Base-by-base conservation (phyloP, 2,329 filamentous ascomycete genomes). In the Trichoderma endophyticum region DNA sequence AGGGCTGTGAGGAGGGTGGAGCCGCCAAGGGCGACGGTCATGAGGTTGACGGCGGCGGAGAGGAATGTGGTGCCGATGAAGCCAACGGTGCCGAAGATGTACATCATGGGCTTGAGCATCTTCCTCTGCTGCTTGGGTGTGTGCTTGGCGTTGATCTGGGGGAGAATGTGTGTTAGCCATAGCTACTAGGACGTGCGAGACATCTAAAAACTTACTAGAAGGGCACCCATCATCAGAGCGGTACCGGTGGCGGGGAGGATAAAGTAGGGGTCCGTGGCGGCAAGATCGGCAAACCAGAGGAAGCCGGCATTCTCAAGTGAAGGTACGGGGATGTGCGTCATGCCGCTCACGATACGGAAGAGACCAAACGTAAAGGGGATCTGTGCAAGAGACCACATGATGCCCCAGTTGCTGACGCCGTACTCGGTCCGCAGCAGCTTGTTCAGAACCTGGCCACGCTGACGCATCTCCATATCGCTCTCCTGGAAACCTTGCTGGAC, bases 221-320 rank as follows among this genome's bases (percentile, higher is more conserved):
- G 82, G 65, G 89, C 86, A 32, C 84, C 75, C 75, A 86, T 88
- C 80, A 92, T 86, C 69, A 89, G 78, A 8, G 78, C 80, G 1
- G 90, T 86, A 3, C 90, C 89, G 1, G 86, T 71, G 3, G 89
- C 74, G 2, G 96, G 96, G 36, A 98, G 83, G 54, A 96, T 80
- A 76, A 89, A 95, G 77, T 86, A 91, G 0, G 96, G 95, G 81
- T 99, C 96, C 2, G 88, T 81, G 26, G 90, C 79, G 0, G 93
- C 91, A 74, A 99, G 82, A 80, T 98, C 92, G 2, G 84, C 82
- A 75, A 98, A 88, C 96, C 96, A 99, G 54, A 90, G 82, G 43
- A 90, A 82, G 3, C 93, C 91, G 36, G 92, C 93, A 1, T 83
- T 84, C 76, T 93, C 88, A 75, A 98, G 81, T 1, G 89, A 91